Conservation (phyloP, 495 filamentous ascomycete genomes). For the Clohesyomyces aquaticus region DNA sequence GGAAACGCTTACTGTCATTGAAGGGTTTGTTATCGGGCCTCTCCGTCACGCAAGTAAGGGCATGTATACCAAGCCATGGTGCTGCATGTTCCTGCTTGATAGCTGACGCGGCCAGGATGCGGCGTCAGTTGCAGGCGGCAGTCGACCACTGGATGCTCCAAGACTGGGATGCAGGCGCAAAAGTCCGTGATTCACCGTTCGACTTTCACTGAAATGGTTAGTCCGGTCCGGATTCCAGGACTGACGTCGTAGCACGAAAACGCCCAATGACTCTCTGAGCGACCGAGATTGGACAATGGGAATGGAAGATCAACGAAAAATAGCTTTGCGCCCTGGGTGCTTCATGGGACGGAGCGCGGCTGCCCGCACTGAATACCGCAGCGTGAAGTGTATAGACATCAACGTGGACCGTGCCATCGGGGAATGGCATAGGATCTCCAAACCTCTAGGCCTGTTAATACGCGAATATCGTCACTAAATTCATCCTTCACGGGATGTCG, state of each 20-base stretch:
- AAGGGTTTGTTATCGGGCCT: not conserved
- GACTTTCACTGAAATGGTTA: conserved; percentile 1
- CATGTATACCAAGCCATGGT: not conserved
- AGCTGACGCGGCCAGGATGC: conserved; percentile 30
- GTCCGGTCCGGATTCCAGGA: not conserved
- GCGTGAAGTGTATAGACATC: not conserved
- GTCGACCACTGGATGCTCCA: conserved; percentile 11
- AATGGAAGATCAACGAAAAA: conserved; percentile 8
- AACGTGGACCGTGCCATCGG: conserved; percentile 17
- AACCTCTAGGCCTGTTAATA: not conserved
- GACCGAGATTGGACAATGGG: not conserved
- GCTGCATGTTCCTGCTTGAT: conserved; percentile 28
- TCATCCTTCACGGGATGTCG: conserved; percentile 17
- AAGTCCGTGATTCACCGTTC: conserved; percentile 1
- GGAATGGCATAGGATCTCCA: not conserved
- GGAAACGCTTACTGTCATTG: not conserved
- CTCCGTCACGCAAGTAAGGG: not conserved
- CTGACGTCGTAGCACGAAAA: conserved; percentile 11
- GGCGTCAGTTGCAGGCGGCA: not conserved
- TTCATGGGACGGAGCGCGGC: conserved; percentile 2
- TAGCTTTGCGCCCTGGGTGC: not conserved
- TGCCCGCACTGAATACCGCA: conserved; percentile 28
- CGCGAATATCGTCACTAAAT: not conserved
- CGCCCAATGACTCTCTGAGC: not conserved
- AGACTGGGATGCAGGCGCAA: not conserved